A percentile compares a stretch with the other conserved stretches of the same genome.
These are phyloP conservation scores for thale cress (Arabidopsis thaliana) DNA, from an alignment of 345 rosid species.

Conservation along the genomic window DNA sequence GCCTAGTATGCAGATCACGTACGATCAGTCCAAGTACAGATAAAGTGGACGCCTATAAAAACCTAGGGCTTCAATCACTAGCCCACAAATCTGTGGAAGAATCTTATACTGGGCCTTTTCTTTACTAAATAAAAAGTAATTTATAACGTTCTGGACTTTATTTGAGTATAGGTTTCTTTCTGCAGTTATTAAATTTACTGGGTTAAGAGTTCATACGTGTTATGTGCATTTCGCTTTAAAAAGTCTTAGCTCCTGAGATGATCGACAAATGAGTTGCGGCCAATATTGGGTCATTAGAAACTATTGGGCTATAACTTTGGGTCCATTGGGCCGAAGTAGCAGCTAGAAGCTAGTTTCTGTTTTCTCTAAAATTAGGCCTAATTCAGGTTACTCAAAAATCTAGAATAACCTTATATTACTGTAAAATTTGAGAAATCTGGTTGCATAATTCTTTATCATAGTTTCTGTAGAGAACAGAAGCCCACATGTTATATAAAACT, in stretches of 20 bases:
- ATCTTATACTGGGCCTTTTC: too few relatives aligned
- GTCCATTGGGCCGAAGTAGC: slow-evolving; percentile 21
- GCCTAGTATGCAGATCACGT: background rate
- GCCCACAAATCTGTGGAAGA: background rate
- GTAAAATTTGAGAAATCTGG: background rate
- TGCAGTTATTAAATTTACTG: too few relatives aligned
- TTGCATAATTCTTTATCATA: background rate
- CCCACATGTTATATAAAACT: background rate
- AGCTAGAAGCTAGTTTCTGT: background rate
- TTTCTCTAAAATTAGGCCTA: background rate
- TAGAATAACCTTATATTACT: background rate
- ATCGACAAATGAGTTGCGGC: slow-evolving; percentile 11
- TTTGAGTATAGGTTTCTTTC: background rate
- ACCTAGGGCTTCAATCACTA: background rate
- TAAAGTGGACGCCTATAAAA: background rate
- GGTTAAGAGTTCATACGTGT: background rate
- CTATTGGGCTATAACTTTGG: background rate
- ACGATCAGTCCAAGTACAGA: background rate
- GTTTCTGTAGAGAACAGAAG: background rate
- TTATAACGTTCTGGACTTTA: too few relatives aligned
- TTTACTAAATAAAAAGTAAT: background rate
- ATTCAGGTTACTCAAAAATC: slow-evolving; percentile 3
- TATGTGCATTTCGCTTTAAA: background rate
- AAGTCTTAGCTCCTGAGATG: background rate
- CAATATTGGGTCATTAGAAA: background rate